Evolutionary conservation across 148 eudicot species (phyloP).

Genomic region (Vaccinium darrowii): DNA sequence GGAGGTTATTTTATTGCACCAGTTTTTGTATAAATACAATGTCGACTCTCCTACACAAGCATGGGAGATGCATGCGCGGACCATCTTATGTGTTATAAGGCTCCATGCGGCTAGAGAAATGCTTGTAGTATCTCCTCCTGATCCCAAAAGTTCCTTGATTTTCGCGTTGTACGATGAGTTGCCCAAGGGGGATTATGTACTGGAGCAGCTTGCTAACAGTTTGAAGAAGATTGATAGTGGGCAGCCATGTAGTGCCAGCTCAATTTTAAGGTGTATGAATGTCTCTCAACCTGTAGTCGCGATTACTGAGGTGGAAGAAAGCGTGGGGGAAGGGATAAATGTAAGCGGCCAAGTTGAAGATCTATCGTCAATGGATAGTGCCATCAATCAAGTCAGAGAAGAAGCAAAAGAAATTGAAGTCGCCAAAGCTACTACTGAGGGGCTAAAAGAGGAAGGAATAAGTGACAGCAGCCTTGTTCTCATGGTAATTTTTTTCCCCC

Average conservation of each 20-base stretch:
- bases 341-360: slow-evolving; percentile 33
- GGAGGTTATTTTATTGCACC: slow-evolving; percentile 72
- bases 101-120: slow-evolving; percentile 90
- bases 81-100: slow-evolving; percentile 70
- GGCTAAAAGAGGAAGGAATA: slow-evolving; percentile 77
- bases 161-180: slow-evolving; percentile 72
- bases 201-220: slow-evolving; percentile 74
- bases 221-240: slow-evolving; percentile 40
- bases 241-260: slow-evolving; percentile 72
- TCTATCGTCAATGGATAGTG: slow-evolving; percentile 50
- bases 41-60: slow-evolving; percentile 40
- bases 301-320: slow-evolving; percentile 19
- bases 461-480: slow-evolving; percentile 62
- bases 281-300: slow-evolving; percentile 29
- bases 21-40: slow-evolving; percentile 49
- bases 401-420: slow-evolving; percentile 59
- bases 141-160: slow-evolving; percentile 72
- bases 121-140: slow-evolving; percentile 88
- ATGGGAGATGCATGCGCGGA: slow-evolving; percentile 92
- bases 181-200: slow-evolving; percentile 82
- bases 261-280: slow-evolving; percentile 60
- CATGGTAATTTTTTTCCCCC: slow-evolving; percentile 35
- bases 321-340: slow-evolving; percentile 13
- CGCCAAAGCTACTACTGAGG: slow-evolving; percentile 77
- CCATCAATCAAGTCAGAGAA: slow-evolving; percentile 62